Base-by-base conservation (phyloP, 345 rosid genomes). In the Kandelia obovata region DNA sequence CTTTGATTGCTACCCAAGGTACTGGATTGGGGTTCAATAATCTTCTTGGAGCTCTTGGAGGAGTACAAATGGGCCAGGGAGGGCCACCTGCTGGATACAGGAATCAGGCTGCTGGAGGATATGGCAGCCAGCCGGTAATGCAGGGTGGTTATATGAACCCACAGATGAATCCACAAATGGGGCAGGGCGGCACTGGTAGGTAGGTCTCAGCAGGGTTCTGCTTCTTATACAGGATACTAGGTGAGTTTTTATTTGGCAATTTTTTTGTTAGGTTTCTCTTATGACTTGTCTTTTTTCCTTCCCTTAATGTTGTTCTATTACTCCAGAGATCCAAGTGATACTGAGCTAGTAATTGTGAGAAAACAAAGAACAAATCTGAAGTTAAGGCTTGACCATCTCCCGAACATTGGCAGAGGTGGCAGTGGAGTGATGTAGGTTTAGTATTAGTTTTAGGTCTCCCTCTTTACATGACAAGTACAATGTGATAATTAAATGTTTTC, bases 21-120 rank as follows among this genome's bases (percentile, higher is more conserved):
- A 76, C 78, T 64, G 83, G 83, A 25, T 27, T 80, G 65, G 81
- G 83, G 17, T 61, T 79, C 51, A 80, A 77, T 43, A 79, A 75
- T 69, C 68, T 75, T 71, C 67, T 79, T 32, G 81, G 81, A 58
- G 81, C 74, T 16, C 55, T 77, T 16, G 80, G 80, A 28, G 73
- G 57, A 26, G 71, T 67, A 28, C 66, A 75, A 2, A 71, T 74
- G 61, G 71, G 75, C 65, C 79, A 72, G 75, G 83, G 68, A 43
- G 78, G 67, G 17, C 71, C 73, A 27, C 73, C 78, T 30, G 65
- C 72, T 28, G 88, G 88, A 19, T 84, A 83, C 67, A 85, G 77
- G 53, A 75, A 71, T 73, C 96, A 85, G 75, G 74, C 81, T 26
- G 70, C 34, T 1, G 78, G 70, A 17, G 77, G 79, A 26, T 81